phyloP scores from a whole-genome alignment of 768 basidiomycete genomes.

The Leccinum variicolor region DNA sequence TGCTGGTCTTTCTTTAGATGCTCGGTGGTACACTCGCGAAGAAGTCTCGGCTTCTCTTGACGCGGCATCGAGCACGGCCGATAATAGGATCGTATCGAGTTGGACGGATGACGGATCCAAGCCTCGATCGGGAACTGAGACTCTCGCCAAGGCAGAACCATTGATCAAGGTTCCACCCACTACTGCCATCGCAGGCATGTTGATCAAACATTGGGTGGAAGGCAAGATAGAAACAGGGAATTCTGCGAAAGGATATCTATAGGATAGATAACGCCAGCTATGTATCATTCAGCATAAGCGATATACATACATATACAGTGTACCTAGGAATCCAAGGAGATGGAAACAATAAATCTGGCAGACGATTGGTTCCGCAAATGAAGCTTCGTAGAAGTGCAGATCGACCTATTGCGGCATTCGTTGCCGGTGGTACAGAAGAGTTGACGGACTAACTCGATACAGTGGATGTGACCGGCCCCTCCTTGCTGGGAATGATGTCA shows the following conservation, averaged over 20 bases:
- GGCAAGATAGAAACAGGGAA: slow-evolving; percentile 45
- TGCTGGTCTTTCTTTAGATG: slow-evolving; percentile 51
- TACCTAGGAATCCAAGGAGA: background rate
- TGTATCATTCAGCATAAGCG: background rate
- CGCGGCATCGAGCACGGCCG: slow-evolving; percentile 26
- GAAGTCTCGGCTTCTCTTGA: slow-evolving; percentile 62
- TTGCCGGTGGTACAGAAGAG: background rate
- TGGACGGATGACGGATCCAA: slow-evolving; percentile 21
- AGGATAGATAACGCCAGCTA: slow-evolving; percentile 34
- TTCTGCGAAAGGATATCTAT: slow-evolving; percentile 43
- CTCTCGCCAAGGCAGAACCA: slow-evolving; percentile 36
- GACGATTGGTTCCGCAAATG: background rate
- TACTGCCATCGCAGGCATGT: slow-evolving; percentile 79
- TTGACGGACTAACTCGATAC: background rate
- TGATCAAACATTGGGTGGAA: slow-evolving; percentile 80
- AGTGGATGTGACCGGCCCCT: background rate
- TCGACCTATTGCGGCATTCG: background rate
- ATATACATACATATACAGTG: background rate
- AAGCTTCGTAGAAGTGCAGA: background rate
- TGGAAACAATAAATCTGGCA: background rate
- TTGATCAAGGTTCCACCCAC: slow-evolving; percentile 72
- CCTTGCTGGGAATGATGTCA: background rate
- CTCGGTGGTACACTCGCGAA: slow-evolving; percentile 80
- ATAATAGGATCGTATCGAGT: slow-evolving; percentile 23
- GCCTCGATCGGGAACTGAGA: slow-evolving; percentile 13